A percentile compares a stretch with the other conserved stretches of the same genome.
Conservation (phyloP, 208 protist genomes). For the Trypanosoma avium region DNA sequence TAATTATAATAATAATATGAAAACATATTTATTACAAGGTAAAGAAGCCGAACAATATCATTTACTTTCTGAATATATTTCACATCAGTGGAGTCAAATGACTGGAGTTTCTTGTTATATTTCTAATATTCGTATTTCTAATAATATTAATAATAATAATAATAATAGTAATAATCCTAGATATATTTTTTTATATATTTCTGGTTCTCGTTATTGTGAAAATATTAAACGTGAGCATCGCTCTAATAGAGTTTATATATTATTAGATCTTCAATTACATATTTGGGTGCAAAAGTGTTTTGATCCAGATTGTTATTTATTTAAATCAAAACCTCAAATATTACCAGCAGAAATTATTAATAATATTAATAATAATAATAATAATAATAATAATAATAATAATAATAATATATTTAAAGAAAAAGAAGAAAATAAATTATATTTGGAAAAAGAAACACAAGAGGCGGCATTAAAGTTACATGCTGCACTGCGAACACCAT, state of each 20-base stretch:
- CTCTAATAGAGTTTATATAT: constrained; percentile 81
- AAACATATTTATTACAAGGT: background rate
- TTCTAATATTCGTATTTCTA: constrained; percentile 1
- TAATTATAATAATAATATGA: background rate
- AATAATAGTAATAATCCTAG: constrained; percentile 21
- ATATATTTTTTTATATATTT: constrained; percentile 45
- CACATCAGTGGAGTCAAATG: constrained; percentile 27
- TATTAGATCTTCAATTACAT: constrained; percentile 37
- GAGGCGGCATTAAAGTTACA: background rate
- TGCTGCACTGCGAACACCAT: background rate
- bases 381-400: too few relatives aligned
- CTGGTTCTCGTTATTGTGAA: constrained; percentile 71
- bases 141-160: too few relatives aligned
- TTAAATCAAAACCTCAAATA: constrained; percentile 26
- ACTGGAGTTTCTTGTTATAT: constrained; percentile 35
- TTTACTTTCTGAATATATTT: constrained; percentile 18
- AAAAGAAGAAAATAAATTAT: background rate
- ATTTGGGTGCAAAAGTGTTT: constrained; percentile 82
- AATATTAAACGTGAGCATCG: constrained; percentile 70
- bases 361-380: too few relatives aligned
- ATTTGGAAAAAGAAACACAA: background rate
- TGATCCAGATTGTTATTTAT: constrained; percentile 76
- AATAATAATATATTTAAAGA: too few relatives aligned
- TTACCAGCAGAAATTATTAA: constrained; percentile 4
- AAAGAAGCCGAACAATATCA: background rate